Percentiles rank a stretch among this genome's conserved stretches.
phyloP scores from a whole-genome alignment of 2,329 filamentous ascomycete genomes.

The Endoconidiophora polonica region DNA sequence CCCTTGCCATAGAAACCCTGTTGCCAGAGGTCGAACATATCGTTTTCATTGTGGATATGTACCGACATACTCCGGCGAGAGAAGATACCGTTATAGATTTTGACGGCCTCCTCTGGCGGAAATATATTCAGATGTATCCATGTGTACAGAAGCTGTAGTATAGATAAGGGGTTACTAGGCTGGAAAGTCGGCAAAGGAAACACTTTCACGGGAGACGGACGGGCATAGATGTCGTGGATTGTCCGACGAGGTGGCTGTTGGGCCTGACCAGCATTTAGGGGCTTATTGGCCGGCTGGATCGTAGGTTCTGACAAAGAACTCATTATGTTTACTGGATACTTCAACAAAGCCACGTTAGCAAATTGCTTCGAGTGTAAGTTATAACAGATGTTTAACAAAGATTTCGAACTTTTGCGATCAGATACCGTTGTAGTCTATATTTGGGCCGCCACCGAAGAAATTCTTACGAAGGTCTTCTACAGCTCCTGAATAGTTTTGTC shows the following conservation, averaged over 20 bases:
- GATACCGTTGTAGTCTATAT: conserved; percentile 97
- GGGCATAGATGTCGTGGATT: conserved; percentile 60
- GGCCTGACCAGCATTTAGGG: conserved; percentile 3
- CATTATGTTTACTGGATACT: conserved; percentile 10
- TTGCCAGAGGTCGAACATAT: conserved; percentile 77
- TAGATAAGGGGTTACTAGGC: conserved; percentile 78
- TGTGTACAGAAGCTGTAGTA: conserved; percentile 62
- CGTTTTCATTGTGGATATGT: conserved; percentile 60
- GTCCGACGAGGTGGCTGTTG: conserved; percentile 21
- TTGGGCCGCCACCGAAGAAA: conserved; percentile 12
- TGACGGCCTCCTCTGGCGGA: conserved; percentile 44
- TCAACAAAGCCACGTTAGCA: neutral
- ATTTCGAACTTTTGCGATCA: conserved; percentile 34
- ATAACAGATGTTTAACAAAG: conserved; percentile 6
- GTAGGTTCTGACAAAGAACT: neutral
- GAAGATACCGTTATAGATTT: conserved; percentile 58
- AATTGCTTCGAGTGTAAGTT: neutral
- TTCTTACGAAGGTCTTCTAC: conserved; percentile 14
- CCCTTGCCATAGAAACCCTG: conserved; percentile 97
- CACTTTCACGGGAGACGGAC: conserved; percentile 63
- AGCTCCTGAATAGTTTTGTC: conserved; percentile 29
- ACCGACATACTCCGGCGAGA: conserved; percentile 69
- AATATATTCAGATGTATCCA: conserved; percentile 61
- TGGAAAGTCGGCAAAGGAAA: conserved; percentile 79
- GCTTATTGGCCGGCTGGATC: conserved; percentile 11